Percentiles rank a stretch among this genome's conserved stretches.
Evolutionary conservation across 495 filamentous ascomycete species (phyloP).

Genomic region (Podospora didyma): DNA sequence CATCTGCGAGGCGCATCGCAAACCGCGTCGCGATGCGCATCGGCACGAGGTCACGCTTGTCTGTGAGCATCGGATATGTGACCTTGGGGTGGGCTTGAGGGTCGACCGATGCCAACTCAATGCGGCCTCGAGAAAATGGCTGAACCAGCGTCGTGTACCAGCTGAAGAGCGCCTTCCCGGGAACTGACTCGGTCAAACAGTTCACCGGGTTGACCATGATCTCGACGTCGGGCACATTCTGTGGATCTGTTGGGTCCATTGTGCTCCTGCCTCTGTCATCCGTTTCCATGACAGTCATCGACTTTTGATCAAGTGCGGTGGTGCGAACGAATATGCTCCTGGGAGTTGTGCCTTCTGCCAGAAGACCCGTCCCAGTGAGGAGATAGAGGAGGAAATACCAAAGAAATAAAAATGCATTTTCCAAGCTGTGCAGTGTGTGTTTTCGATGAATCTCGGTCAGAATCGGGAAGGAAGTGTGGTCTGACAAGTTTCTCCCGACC

Average conservation of each 20-base stretch:
- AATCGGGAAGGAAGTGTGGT: conserved; percentile 22
- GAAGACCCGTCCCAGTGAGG: conserved; percentile 17
- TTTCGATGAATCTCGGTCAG: conserved; percentile 17
- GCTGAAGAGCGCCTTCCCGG: conserved; percentile 7
- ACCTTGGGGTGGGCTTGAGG: conserved; percentile 25
- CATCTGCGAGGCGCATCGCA: conserved; percentile 22
- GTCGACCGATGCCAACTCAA: conserved; percentile 32
- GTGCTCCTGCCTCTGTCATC: neutral
- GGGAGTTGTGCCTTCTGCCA: conserved; percentile 7
- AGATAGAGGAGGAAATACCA: conserved; percentile 22
- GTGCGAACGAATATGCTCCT: conserved; percentile 18
- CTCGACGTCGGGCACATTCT: conserved; percentile 25
- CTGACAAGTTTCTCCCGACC: conserved; percentile 19
- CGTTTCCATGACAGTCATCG: conserved; percentile 6
- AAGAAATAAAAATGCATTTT: conserved; percentile 4
- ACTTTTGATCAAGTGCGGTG: conserved; percentile 15
- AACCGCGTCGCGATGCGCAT: conserved; percentile 21
- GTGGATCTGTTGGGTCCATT: conserved; percentile 12
- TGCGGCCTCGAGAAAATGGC: conserved; percentile 31
- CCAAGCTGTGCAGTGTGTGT: conserved; percentile 21
- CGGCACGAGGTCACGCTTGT: conserved; percentile 12
- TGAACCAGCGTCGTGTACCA: conserved; percentile 25
- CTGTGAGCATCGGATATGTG: conserved; percentile 20
- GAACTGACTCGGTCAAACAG: neutral
- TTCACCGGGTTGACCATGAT: conserved; percentile 23